phyloP scores from a whole-genome alignment of 306 rosid genomes.

The Cotoneaster glaucophyllus region DNA sequence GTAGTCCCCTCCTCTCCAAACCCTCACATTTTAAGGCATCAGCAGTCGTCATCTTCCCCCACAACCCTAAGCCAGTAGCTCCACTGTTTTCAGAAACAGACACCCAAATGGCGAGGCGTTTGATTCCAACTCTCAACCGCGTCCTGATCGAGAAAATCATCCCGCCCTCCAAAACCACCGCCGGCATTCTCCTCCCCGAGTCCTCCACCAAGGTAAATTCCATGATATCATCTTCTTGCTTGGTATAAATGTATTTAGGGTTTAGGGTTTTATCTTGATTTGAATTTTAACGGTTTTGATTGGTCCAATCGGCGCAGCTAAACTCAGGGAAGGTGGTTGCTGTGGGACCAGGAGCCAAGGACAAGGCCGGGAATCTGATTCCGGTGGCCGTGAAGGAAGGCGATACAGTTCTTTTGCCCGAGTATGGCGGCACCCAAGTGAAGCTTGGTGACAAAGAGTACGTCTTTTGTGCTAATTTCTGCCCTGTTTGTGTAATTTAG shows the following conservation, averaged over 20 bases:
- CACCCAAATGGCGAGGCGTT: conserved; percentile 67
- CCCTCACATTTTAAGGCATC: conserved; percentile 8
- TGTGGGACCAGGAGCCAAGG: conserved; percentile 77
- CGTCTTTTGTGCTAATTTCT: neutral
- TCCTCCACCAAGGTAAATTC: conserved; percentile 58
- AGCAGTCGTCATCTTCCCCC: neutral
- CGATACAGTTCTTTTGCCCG: conserved; percentile 82
- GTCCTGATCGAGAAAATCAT: conserved; percentile 70
- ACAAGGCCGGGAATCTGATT: conserved; percentile 54
- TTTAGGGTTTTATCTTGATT: neutral
- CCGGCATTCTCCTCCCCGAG: conserved; percentile 85
- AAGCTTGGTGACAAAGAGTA: conserved; percentile 93
- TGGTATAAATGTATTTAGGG: neutral
- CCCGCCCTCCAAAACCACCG: conserved; percentile 73
- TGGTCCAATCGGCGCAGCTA: conserved; percentile 30
- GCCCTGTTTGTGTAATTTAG: neutral
- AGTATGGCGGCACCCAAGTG: conserved; percentile 76
- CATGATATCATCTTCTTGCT: neutral
- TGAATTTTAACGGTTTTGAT: neutral
- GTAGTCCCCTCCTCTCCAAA: neutral
- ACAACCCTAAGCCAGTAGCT: neutral
- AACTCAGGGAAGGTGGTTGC: conserved; percentile 87
- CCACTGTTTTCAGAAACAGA: neutral
- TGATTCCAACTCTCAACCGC: conserved; percentile 74
- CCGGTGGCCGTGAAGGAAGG: conserved; percentile 76